A percentile compares a stretch with the other conserved stretches of the same genome.
Evolutionary conservation across 345 rosid species (phyloP).

Genomic region (sweet orange (Citrus sinensis)): DVS_A1.0 CM039167.1:28200001-28200500

Average conservation of each 20-base stretch:
- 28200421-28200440: background rate
- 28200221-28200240: conserved; percentile 8
- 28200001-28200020: conserved; percentile 77
- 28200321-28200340: too few relatives aligned
- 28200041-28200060: conserved; percentile 74
- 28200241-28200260: conserved; percentile 13
- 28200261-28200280: conserved; percentile 24
- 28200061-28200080: conserved; percentile 70
- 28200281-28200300: background rate
- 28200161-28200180: conserved; percentile 56
- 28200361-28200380: background rate
- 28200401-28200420: background rate
- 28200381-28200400: conserved; percentile 11
- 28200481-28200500: background rate
- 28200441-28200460: conserved; percentile 9
- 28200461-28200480: conserved; percentile 2
- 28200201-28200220: background rate
- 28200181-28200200: conserved; percentile 35
- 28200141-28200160: conserved; percentile 81
- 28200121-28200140: conserved; percentile 48
- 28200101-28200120: conserved; percentile 47
- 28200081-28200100: conserved; percentile 79
- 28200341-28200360: background rate
- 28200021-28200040: conserved; percentile 84
- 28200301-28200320: too few relatives aligned